phyloP scores from a whole-genome alignment of 2,329 filamentous ascomycete genomes.

The Colletotrichum filicis region DNA sequence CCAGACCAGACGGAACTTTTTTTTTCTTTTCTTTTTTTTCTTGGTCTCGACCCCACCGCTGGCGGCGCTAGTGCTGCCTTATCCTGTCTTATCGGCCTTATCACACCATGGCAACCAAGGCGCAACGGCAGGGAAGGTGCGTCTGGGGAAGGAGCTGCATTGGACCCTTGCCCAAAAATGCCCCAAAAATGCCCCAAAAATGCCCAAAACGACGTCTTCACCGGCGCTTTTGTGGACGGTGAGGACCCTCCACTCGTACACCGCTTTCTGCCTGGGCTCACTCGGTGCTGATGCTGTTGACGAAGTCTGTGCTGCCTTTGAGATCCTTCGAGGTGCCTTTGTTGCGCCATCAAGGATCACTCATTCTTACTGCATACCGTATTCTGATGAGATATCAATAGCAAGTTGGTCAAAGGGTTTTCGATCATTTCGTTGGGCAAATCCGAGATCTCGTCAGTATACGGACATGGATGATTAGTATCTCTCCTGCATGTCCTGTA shows the following conservation, averaged over 20 bases:
- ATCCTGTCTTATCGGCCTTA: slow-evolving; percentile 36
- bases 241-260: slow-evolving; percentile 25
- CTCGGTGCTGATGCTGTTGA: neutral
- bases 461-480: neutral
- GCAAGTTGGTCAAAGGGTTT: neutral
- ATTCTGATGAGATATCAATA: neutral
- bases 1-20: slow-evolving; percentile 32
- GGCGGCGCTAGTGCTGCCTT: slow-evolving; percentile 31
- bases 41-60: slow-evolving; percentile 29
- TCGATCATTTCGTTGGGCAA: neutral
- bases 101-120: slow-evolving; percentile 34
- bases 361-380: neutral
- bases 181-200: slow-evolving; percentile 4
- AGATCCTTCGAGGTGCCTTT: neutral
- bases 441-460: neutral
- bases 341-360: neutral
- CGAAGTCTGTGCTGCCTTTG: neutral
- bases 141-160: slow-evolving; percentile 33
- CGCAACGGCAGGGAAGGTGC: slow-evolving; percentile 33
- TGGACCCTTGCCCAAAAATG: slow-evolving; percentile 22
- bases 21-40: slow-evolving; percentile 21
- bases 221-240: slow-evolving; percentile 9
- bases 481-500: too few species aligned
- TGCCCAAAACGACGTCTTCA: neutral
- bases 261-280: slow-evolving; percentile 17